phyloP scores from a whole-genome alignment of 129 eudicot genomes.

The Smallanthus sonchifolius region DNA sequence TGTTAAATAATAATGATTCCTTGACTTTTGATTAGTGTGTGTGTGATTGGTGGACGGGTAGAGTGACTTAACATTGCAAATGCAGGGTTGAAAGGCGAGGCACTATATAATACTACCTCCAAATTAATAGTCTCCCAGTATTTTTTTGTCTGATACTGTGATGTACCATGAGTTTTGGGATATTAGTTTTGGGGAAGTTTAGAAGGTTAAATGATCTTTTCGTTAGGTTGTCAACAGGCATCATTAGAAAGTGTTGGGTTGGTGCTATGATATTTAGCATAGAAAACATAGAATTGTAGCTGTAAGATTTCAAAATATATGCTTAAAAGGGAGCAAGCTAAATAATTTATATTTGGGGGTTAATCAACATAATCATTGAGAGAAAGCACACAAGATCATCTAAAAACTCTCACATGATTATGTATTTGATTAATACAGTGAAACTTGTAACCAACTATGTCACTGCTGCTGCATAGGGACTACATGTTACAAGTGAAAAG shows the following conservation, averaged over 20 bases:
- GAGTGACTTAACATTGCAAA: not conserved
- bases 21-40: not conserved
- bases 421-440: not conserved
- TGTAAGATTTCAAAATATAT: not conserved
- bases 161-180: too few species aligned
- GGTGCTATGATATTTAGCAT: not conserved
- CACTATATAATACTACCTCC: not conserved
- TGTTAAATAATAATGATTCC: not conserved
- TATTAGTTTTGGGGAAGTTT: too few species aligned
- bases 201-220: too few species aligned
- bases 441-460: not conserved
- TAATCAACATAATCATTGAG: not conserved
- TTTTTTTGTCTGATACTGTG: too few species aligned
- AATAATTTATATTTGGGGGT: not conserved
- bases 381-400: not conserved
- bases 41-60: not conserved
- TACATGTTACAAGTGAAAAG: not conserved
- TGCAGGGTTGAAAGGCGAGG: not conserved
- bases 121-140: too few species aligned
- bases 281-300: not conserved
- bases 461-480: not conserved
- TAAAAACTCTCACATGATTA: not conserved
- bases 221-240: too few species aligned
- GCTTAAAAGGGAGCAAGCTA: not conserved
- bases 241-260: too few species aligned